These are phyloP conservation scores for Kodamaea kakaduensis DNA, from an alignment of 805 yeast genomes.

Conservation along the genomic window DNA sequence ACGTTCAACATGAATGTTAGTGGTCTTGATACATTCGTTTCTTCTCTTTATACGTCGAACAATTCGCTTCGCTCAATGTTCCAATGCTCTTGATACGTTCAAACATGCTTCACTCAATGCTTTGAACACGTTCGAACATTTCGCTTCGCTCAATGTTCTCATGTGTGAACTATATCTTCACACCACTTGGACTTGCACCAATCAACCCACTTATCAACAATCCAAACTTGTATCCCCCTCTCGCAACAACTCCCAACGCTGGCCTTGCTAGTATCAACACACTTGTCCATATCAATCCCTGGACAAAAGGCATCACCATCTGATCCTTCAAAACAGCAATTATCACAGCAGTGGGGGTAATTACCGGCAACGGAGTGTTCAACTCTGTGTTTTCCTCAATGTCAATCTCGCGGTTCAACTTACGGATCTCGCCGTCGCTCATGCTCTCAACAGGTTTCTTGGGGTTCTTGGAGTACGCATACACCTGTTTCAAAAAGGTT, in stretches of 20 bases:
- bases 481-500: slow-evolving; percentile 42
- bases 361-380: slow-evolving; percentile 29
- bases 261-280: slow-evolving; percentile 38
- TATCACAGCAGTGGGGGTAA: slow-evolving; percentile 42
- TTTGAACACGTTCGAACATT: no score
- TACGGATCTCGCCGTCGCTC: slow-evolving; percentile 11
- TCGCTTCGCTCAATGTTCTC: no score
- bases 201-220: not conserved
- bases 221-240: slow-evolving; percentile 2
- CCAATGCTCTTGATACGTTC: no score
- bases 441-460: slow-evolving; percentile 4
- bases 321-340: slow-evolving; percentile 51
- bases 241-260: slow-evolving; percentile 16
- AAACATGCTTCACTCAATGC: no score
- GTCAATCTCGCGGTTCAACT: slow-evolving; percentile 11
- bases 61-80: no score
- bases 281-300: slow-evolving; percentile 47
- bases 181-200: slow-evolving; percentile 2
- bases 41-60: no score
- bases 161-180: not conserved
- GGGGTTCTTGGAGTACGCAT: slow-evolving; percentile 24
- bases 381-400: slow-evolving; percentile 9
- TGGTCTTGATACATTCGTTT: no score
- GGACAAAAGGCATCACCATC: slow-evolving; percentile 50
- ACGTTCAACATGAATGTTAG: no score